Evolutionary conservation across 768 basidiomycete genomes (phyloP), one percentile per base, ranked within the genome.

Genomic region (Trametes meyenii): DNA sequence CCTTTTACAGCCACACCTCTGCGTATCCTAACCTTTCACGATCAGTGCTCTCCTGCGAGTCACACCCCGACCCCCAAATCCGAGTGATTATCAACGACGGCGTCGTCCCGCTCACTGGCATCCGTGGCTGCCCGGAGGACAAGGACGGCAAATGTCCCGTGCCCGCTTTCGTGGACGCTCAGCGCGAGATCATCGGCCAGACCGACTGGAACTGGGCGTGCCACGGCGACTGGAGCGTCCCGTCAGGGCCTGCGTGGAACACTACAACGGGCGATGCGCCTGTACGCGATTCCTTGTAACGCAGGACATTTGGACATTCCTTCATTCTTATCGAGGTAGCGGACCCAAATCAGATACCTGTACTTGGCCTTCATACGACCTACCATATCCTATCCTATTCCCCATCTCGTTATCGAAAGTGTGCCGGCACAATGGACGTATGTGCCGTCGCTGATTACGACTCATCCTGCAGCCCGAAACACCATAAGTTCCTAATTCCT

Each of bases 11-110:
- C 23, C 3, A 38, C 14, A 24, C 44, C 40, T 51, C 14, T 35
- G 6, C 23, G 6, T 12, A 16, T 13, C 13, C 39, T 14, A 12
- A 33, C 26, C 36, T 23, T 10, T n/a, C 17, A 8, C 45, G 10
- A 10, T 13, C 55, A 76, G 75, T 77, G 21, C 68, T 69, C 39
- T 66, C 63, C 23, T 74, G 74, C 63, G 57, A 39, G 13, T 67
- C 69, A 7, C 58, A 57, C 58, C 66, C 64, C 61, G 78, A 69
- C 33, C 80, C 76, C 13, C 86, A 93, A 64, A 90, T 96, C 63
- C 85, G 94, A 3, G 78, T 94, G 67, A 86, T 96, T 63, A 82
- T 96, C 72, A 96, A 96, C 75, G 94, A 97, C 68, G 94, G 86
- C 0, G 88, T 91, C 1, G 86, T 85, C 0, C 94, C 94, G 5